A percentile compares a stretch with the other conserved stretches of the same genome.
These are phyloP conservation scores for Aspergillus sp. DNA, from an alignment of 2,329 filamentous ascomycete species.

Conservation along the genomic window DNA sequence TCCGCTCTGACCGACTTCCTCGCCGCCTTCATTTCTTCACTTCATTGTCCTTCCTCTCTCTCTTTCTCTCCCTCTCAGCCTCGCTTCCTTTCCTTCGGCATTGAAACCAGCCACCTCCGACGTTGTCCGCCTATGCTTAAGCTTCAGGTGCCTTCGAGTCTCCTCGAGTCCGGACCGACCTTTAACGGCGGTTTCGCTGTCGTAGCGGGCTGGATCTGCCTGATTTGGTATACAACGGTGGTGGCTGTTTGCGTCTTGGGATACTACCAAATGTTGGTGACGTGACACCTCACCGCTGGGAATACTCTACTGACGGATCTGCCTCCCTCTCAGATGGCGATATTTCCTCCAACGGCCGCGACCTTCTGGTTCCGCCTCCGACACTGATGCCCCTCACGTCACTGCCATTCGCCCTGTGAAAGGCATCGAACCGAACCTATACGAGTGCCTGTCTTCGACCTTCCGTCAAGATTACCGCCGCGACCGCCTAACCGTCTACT, in stretches of 20 bases:
- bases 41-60: slow-evolving; percentile 4
- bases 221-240: slow-evolving; percentile 59
- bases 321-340: slow-evolving; percentile 47
- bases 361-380: slow-evolving; percentile 41
- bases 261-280: slow-evolving; percentile 55
- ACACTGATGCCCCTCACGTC: slow-evolving; percentile 67
- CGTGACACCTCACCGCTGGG: not conserved
- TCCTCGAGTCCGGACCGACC: slow-evolving; percentile 23
- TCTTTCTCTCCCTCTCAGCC: not conserved
- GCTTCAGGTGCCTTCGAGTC: slow-evolving; percentile 21
- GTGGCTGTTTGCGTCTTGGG: slow-evolving; percentile 58
- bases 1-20: not conserved
- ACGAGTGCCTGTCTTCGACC: slow-evolving; percentile 86
- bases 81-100: not conserved
- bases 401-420: slow-evolving; percentile 93
- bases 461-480: slow-evolving; percentile 79
- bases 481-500: slow-evolving; percentile 72
- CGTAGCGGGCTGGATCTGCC: slow-evolving; percentile 46
- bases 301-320: slow-evolving; percentile 10
- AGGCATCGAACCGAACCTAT: slow-evolving; percentile 83
- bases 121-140: slow-evolving; percentile 29
- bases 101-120: slow-evolving; percentile 4
- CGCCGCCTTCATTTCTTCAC: slow-evolving; percentile 1
- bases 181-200: slow-evolving; percentile 32
- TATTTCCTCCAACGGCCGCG: slow-evolving; percentile 51